phyloP scores from a whole-genome alignment of 768 basidiomycete genomes.

The Trichaptum fuscoviolaceum region DNA sequence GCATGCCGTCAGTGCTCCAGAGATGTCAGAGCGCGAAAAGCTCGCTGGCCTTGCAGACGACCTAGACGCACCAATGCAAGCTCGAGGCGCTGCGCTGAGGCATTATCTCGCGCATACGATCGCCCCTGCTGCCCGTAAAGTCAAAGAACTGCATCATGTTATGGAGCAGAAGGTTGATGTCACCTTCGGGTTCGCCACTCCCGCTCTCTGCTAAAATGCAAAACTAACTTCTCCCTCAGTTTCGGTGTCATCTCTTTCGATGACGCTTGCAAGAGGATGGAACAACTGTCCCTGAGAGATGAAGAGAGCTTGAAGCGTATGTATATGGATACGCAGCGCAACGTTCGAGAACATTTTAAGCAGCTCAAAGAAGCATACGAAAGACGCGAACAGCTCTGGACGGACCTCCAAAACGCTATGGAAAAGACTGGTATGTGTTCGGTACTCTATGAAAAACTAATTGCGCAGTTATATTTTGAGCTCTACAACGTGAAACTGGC shows the following conservation, averaged over 20 bases:
- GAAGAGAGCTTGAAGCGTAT: constrained; percentile 36
- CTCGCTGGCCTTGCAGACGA: constrained; percentile 31
- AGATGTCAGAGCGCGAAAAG: constrained; percentile 4
- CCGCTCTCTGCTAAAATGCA: not conserved
- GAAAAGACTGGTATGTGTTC: constrained; percentile 41
- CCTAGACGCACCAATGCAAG: constrained; percentile 32
- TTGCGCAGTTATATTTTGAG: constrained; percentile 5
- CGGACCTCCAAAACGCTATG: constrained; percentile 38
- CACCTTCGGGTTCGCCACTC: not conserved
- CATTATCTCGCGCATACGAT: constrained; percentile 28
- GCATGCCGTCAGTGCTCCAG: constrained; percentile 2
- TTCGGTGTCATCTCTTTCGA: constrained; percentile 49
- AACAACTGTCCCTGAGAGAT: constrained; percentile 38
- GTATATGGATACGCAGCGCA: constrained; percentile 35
- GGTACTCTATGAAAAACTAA: constrained; percentile 5
- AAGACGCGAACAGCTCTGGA: constrained; percentile 47
- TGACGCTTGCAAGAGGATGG: constrained; percentile 48
- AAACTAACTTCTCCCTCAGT: constrained; percentile 16
- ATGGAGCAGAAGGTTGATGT: constrained; percentile 23
- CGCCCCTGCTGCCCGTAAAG: constrained; percentile 30
- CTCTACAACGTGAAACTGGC: not conserved
- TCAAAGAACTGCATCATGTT: constrained; percentile 30
- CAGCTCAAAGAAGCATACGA: constrained; percentile 45
- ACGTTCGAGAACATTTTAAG: constrained; percentile 34
- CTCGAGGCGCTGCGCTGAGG: constrained; percentile 32